Evolutionary conservation across 176 grass and related monocot genomes (phyloP).

Genomic region (Saccharum officinarum): DNA sequence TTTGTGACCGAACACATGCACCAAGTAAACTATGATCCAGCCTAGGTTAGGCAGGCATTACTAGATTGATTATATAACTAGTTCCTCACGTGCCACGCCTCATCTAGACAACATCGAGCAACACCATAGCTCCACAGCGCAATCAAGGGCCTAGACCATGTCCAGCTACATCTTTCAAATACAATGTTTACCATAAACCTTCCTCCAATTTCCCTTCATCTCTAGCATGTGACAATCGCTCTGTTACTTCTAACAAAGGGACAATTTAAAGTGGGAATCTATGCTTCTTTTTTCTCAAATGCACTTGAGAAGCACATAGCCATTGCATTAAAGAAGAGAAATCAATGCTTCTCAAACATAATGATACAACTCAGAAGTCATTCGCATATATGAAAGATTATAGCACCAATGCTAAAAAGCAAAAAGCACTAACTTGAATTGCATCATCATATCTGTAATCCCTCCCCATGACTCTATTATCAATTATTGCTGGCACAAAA

Average conservation of each 20-base stretch:
- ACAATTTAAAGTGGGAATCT: background rate
- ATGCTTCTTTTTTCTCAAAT: background rate
- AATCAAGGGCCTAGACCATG: no score
- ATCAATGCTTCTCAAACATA: constrained; percentile 21
- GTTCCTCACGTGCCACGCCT: no score
- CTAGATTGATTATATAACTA: no score
- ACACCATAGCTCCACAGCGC: no score
- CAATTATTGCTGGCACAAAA: constrained; percentile 63
- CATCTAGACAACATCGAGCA: no score
- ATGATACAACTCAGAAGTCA: background rate
- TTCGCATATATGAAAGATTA: background rate
- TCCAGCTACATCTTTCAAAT: no score
- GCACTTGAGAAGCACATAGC: background rate
- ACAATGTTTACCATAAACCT: background rate
- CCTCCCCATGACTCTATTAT: constrained; percentile 71
- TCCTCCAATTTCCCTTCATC: background rate
- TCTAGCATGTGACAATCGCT: background rate
- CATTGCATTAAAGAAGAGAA: background rate
- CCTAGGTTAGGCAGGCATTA: no score
- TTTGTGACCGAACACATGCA: no score
- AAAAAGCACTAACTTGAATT: constrained; percentile 71
- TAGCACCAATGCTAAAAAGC: constrained; percentile 31
- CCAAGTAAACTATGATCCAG: no score
- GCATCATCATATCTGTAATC: constrained; percentile 77
- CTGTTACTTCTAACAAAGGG: background rate